phyloP scores from a whole-genome alignment of 306 rosid species.

The Vigna radiata region DNA sequence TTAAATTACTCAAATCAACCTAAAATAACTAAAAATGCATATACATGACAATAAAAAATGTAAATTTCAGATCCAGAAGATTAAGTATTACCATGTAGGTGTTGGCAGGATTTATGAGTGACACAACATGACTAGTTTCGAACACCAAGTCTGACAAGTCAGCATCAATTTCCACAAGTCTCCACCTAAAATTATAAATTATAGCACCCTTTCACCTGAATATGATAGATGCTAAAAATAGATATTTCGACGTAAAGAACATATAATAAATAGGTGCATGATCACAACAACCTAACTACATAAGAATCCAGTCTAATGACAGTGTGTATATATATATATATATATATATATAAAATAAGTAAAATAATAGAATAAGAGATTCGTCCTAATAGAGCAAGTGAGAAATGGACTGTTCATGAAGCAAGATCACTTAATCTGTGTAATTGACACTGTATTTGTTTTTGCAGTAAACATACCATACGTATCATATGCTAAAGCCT shows the following conservation, averaged over 20 bases:
- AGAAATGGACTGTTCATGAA: conserved; percentile 13
- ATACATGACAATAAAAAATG: conserved; percentile 11
- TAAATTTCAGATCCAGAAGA: conserved; percentile 29
- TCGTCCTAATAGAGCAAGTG: neutral
- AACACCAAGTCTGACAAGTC: conserved; percentile 69
- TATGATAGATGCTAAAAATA: conserved; percentile 36
- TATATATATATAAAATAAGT: no score
- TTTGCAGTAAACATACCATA: neutral
- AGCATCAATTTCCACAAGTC: conserved; percentile 84
- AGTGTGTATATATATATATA: neutral
- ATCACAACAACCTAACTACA: conserved; percentile 14
- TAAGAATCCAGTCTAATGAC: conserved; percentile 15
- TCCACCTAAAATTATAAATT: conserved; percentile 72
- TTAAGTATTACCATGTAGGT: conserved; percentile 83
- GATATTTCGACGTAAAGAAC: neutral
- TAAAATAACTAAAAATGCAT: conserved; percentile 25
- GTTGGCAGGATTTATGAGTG: conserved; percentile 88
- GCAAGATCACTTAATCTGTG: neutral
- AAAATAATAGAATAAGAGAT: neutral
- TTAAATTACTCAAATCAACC: conserved; percentile 37
- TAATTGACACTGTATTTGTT: neutral
- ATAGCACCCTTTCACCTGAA: conserved; percentile 27
- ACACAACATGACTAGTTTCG: conserved; percentile 82
- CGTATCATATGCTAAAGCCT: neutral
- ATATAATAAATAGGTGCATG: conserved; percentile 4